A percentile compares a stretch with the other conserved stretches of the same genome.
phyloP scores from a whole-genome alignment of 1,284 basidiomycete genomes.

The Ganoderma boninense region DNA sequence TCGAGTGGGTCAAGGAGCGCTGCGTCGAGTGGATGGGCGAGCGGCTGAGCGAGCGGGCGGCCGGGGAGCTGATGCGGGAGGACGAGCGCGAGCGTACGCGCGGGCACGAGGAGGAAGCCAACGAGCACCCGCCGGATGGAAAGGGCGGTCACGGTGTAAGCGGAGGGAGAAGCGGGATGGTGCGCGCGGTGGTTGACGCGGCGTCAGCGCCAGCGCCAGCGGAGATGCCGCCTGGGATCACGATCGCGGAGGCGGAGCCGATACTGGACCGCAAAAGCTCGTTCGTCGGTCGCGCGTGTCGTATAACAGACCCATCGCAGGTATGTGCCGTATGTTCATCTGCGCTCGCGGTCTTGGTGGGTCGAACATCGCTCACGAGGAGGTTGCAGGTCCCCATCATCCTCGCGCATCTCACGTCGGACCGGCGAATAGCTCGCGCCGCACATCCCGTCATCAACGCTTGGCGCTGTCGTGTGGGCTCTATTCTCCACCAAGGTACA shows the following conservation, averaged over 20 bases:
- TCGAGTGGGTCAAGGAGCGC: conserved; percentile 78
- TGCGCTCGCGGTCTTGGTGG: too few relatives aligned
- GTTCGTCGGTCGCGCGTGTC: conserved; percentile 86
- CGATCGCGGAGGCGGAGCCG: conserved; percentile 75
- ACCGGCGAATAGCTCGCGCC: conserved; percentile 78
- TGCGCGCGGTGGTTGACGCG: conserved; percentile 21
- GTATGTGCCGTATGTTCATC: conserved; percentile 49
- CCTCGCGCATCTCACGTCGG: conserved; percentile 76
- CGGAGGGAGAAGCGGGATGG: too few relatives aligned
- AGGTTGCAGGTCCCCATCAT: conserved; percentile 71
- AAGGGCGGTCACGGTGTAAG: too few relatives aligned
- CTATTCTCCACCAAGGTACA: conserved; percentile 76
- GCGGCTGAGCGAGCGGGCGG: conserved; percentile 62
- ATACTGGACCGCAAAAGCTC: conserved; percentile 85
- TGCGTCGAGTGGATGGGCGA: conserved; percentile 78
- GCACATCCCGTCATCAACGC: conserved; percentile 92
- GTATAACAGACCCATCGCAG: conserved; percentile 80
- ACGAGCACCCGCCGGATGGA: conserved; percentile 18
- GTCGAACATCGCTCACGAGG: neutral
- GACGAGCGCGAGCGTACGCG: too few relatives aligned
- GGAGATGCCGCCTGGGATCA: conserved; percentile 66
- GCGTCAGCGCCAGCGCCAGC: conserved; percentile 30
- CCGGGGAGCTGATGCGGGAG: conserved; percentile 66
- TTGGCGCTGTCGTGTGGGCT: conserved; percentile 80
- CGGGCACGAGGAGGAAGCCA: neutral